These are phyloP conservation scores for Pseudopyrenochaeta lycopersici DNA, from an alignment of 2,329 filamentous ascomycete species.

Conservation along the genomic window DNA sequence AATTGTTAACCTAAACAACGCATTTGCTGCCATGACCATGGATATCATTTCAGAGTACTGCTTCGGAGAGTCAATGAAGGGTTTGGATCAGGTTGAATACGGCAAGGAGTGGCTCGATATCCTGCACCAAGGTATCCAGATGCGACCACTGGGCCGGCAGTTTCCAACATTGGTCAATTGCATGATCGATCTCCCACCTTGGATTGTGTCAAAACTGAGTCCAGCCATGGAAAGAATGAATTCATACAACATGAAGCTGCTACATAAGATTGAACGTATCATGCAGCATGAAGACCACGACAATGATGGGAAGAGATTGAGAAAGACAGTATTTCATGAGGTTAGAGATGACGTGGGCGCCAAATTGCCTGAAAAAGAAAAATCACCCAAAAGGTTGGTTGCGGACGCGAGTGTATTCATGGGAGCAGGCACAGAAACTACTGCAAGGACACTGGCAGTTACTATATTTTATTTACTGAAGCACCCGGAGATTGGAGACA, in stretches of 20 bases:
- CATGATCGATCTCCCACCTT: slow-evolving; percentile 3
- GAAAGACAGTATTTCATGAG: slow-evolving; percentile 11
- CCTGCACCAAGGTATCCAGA: slow-evolving; percentile 8
- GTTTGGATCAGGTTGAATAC: slow-evolving; percentile 2
- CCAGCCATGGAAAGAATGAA: slow-evolving; percentile 1
- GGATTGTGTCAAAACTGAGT: not conserved
- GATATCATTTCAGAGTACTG: slow-evolving; percentile 22
- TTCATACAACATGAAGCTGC: not conserved
- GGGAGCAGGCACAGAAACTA: slow-evolving; percentile 45
- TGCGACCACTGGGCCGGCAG: slow-evolving; percentile 10
- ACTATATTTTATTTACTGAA: slow-evolving; percentile 6
- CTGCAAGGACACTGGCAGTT: slow-evolving; percentile 23
- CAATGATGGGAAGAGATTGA: not conserved
- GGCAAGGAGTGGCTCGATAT: slow-evolving; percentile 14
- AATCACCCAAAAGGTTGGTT: slow-evolving; percentile 24
- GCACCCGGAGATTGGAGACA: slow-evolving; percentile 1
- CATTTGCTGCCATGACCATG: slow-evolving; percentile 18
- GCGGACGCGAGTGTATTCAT: slow-evolving; percentile 42
- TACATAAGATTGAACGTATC: slow-evolving; percentile 1
- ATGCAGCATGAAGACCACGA: not conserved
- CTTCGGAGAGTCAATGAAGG: slow-evolving; percentile 10
- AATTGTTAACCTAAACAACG: slow-evolving; percentile 10
- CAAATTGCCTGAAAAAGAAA: slow-evolving; percentile 20
- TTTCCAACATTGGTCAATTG: slow-evolving; percentile 4
- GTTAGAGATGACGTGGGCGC: slow-evolving; percentile 17